These are phyloP conservation scores for Leishmania lainsoni DNA, from an alignment of 208 protist species.

Conservation along the genomic window DNA sequence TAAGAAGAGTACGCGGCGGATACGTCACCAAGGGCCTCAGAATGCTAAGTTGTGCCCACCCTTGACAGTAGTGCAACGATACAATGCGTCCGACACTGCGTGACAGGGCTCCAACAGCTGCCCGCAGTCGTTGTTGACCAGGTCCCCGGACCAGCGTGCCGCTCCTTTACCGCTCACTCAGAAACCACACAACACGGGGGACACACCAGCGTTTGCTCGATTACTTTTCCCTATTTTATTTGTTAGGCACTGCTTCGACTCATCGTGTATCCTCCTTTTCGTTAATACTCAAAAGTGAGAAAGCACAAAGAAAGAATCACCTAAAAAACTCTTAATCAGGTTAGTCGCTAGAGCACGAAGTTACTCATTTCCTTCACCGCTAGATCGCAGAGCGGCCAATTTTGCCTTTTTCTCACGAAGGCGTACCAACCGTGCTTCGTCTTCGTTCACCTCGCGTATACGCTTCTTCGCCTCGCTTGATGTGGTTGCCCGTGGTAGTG, in stretches of 20 bases:
- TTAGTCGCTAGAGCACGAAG: conserved; percentile 11
- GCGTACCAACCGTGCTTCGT: conserved; percentile 48
- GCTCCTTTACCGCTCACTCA: neutral
- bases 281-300: neutral
- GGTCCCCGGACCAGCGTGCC: neutral
- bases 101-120: too few relatives aligned
- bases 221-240: neutral
- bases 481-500: neutral
- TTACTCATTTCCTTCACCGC: conserved; percentile 33
- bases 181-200: neutral
- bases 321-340: neutral
- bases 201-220: too few relatives aligned
- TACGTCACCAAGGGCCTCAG: neutral
- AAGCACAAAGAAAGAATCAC: neutral
- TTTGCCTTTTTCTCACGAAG: conserved; percentile 73
- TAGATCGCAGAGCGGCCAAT: conserved; percentile 51
- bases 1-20: neutral
- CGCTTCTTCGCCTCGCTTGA: conserved; percentile 30
- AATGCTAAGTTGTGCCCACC: neutral
- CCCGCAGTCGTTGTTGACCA: too few relatives aligned
- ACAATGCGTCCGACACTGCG: neutral
- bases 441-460: conserved; percentile 31
- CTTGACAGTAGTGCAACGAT: neutral
- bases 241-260: neutral
- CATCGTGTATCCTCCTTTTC: neutral